phyloP scores from a whole-genome alignment of 306 rosid genomes.

The Malus fusca region DNA sequence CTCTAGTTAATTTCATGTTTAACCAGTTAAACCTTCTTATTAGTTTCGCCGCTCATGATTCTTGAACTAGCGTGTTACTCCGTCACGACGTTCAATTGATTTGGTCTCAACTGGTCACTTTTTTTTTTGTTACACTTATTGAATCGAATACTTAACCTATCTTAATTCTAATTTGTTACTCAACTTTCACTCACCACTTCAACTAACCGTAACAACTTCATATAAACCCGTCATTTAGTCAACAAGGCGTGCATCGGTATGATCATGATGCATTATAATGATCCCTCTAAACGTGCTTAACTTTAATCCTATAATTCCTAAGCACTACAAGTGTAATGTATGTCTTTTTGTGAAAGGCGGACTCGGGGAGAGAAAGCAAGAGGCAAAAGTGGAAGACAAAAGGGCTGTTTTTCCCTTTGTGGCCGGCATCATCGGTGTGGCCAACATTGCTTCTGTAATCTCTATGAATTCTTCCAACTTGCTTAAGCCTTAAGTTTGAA shows the following conservation, averaged over 20 bases:
- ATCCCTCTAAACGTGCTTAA: background rate
- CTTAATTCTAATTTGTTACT: background rate
- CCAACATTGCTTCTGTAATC: slow-evolving; percentile 15
- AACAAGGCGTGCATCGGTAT: background rate
- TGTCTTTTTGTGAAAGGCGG: slow-evolving; percentile 7
- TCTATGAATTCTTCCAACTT: slow-evolving; percentile 20
- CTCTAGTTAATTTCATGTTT: background rate
- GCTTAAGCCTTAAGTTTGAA: slow-evolving; percentile 19
- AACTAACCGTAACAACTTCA: background rate
- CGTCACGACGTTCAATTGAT: background rate
- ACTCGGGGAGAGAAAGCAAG: background rate
- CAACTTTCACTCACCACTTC: background rate
- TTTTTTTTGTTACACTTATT: background rate
- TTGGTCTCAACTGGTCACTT: background rate
- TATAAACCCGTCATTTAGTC: background rate
- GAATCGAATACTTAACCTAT: background rate
- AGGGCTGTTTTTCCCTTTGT: background rate
- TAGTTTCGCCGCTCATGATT: background rate
- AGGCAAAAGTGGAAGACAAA: slow-evolving; percentile 17
- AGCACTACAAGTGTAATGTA: background rate
- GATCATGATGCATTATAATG: background rate
- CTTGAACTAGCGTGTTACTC: background rate
- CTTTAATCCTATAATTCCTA: background rate
- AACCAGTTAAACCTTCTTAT: background rate
- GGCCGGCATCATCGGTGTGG: slow-evolving; percentile 28